Evolutionary conservation across 2,329 filamentous ascomycete genomes (phyloP), one percentile per base, ranked within the genome.

Genomic region (Trichophyton mentagrophytes): DNA sequence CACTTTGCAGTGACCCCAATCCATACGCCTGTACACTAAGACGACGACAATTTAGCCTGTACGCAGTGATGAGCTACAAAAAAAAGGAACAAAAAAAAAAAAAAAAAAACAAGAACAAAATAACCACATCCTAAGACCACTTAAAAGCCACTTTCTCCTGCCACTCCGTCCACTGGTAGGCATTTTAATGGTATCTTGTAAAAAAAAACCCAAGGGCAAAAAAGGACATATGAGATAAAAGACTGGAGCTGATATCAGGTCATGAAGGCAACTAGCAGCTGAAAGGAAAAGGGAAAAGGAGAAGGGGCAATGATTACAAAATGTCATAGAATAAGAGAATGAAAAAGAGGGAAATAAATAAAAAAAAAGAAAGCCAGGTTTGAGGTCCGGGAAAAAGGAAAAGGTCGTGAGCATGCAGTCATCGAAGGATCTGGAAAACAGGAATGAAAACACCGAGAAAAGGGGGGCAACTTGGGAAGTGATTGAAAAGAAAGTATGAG

Each of bases 341-440:
- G 47, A 30, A 60, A 36, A 25, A 42, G 30, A 9, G 15, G 40
- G 38, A 22, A 22, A 58, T 36, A 62, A 27, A 49, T 57, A 57
- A 49, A 53, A 60, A 38, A 38, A 33, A 60, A 38, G 44, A 44
- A 22, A 13, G n/a, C 33, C 33, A 38, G 30, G 60, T 17, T 30
- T 56, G n/a, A 40, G 8, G 20, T 40, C 13, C 20, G 20, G 40
- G 53, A 20, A 57, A 13, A 51, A 51, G 15, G 40, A 22, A 8
- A 36, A 57, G 49, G 40, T 63, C 27, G 49, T 61, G 59, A 60
- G 59, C 58, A 55, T 60, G 44, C 56, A 58, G 33, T 62, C 30
- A 17, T 40, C 42, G 38, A 15, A n/a, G 40, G 42, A 58, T 46
- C 22, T 57, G n/a, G 30, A 30, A 20, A 61, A 13, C 25, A 42